Evolutionary conservation across 768 basidiomycete genomes (phyloP), one percentile per base, ranked within the genome.

Genomic region (Lactifluus echinatus): DNA sequence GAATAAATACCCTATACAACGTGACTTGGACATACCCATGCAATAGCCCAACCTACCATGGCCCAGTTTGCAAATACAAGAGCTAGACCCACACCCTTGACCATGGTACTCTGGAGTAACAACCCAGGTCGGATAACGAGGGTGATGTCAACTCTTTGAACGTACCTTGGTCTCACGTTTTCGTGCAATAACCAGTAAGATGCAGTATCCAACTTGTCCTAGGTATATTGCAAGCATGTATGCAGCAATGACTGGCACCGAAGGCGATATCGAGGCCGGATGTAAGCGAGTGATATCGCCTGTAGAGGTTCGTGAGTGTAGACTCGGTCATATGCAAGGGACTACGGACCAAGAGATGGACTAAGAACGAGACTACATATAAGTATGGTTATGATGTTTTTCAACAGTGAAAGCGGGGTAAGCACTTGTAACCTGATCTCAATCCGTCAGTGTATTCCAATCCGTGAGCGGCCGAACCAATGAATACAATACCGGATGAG

Each of bases 111-210:
- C 84, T 87, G 62, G 3, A 34, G 37, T n/a, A 23, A 42, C 53
- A 36, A 61, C 60, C 39, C 59, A n/a, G 28, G 62, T 62, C 42
- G 59, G 23, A 29, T 10, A 47, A 21, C n/a, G 34, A 19, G 15
- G 36, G 34, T 11, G 46, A 49, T 24, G 19, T 17, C 15, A 28
- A 34, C 1, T 23, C 26, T 21, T 28, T 15, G 36, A 29, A 17
- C 75, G 45, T 56, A 82, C 89, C 75, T 93, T 93, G 4, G 93
- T 95, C 66, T 92, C 89, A 0, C 80, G 75, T 60, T 83, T 89
- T 42, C 77, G 75, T 0, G 84, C 82, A 0, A 86, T 63, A 1
- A 92, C 80, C 4, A 97, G 78, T 17, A 93, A 71, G 12, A 90
- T 60, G 60, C 93, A 94, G 67, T 93, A 93, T 0, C 88, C 92